phyloP scores from a whole-genome alignment of 768 basidiomycete species.

The Wakefieldia striispora region DNA sequence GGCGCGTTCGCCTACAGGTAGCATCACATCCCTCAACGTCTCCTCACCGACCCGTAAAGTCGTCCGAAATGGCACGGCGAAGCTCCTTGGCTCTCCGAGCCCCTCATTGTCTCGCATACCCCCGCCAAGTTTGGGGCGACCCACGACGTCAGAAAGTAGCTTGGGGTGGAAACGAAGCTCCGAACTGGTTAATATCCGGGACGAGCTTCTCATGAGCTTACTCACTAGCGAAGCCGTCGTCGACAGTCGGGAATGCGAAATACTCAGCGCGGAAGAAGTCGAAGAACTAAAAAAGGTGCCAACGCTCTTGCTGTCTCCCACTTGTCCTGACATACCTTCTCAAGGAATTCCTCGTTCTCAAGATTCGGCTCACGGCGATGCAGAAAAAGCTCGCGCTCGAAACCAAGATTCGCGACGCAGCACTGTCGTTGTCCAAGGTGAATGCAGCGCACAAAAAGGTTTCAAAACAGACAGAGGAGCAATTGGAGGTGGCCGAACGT shows the following conservation, averaged over 20 bases:
- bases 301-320: constrained; percentile 19
- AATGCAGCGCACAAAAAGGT: constrained; percentile 55
- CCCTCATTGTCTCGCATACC: constrained; percentile 39
- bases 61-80: constrained; percentile 9
- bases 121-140: constrained; percentile 31
- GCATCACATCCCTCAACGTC: constrained; percentile 24
- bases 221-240: constrained; percentile 92
- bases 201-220: constrained; percentile 86
- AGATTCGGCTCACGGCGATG: constrained; percentile 62
- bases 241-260: constrained; percentile 81
- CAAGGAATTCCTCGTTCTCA: constrained; percentile 74
- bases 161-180: constrained; percentile 44
- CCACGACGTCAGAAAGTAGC: constrained; percentile 37
- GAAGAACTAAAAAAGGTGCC: constrained; percentile 69
- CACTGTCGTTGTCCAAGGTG: constrained; percentile 67
- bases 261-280: constrained; percentile 71
- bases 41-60: constrained; percentile 18
- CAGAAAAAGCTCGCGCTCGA: constrained; percentile 76
- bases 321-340: constrained; percentile 1
- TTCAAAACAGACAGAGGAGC: constrained; percentile 65
- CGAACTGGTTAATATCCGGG: constrained; percentile 54
- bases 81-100: constrained; percentile 32
- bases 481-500: constrained; percentile 68
- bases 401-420: constrained; percentile 86
- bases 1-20: constrained; percentile 23